These are phyloP conservation scores for Phascolomyces articulosus DNA, from an alignment of 371 early-diverging fungal genomes.

Conservation along the genomic window DNA sequence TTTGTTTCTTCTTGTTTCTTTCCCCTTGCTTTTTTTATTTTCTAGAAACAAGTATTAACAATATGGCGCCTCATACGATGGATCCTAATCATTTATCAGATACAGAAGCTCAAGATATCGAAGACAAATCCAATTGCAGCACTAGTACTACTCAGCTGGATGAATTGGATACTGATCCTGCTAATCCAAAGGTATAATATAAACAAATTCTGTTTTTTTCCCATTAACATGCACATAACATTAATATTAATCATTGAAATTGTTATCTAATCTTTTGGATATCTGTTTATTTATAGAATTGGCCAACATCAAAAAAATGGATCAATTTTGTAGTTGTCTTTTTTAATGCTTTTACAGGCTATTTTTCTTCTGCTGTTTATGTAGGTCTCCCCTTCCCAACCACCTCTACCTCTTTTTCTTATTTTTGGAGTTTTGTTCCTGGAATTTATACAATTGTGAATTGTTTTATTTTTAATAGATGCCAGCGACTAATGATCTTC, in stretches of 20 bases:
- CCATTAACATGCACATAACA: too few relatives aligned
- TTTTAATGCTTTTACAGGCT: slow-evolving; percentile 34
- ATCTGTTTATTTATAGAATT: slow-evolving; percentile 34
- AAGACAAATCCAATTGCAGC: neutral
- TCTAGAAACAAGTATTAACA: slow-evolving; percentile 1
- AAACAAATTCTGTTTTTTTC: too few relatives aligned
- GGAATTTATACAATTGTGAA: neutral
- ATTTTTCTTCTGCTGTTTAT: slow-evolving; percentile 39
- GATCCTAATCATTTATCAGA: too few relatives aligned
- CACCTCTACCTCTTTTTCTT: too few relatives aligned
- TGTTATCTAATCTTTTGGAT: too few relatives aligned
- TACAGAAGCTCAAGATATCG: neutral
- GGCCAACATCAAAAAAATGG: slow-evolving; percentile 30
- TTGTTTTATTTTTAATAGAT: too few relatives aligned
- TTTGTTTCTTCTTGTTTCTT: neutral
- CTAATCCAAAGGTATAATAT: neutral
- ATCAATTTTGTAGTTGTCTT: slow-evolving; percentile 24
- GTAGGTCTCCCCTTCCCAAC: slow-evolving; percentile 16
- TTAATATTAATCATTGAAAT: too few relatives aligned
- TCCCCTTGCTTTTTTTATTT: too few relatives aligned
- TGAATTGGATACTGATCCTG: neutral
- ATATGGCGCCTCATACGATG: neutral
- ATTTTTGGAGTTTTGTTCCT: too few relatives aligned
- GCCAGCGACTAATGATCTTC: slow-evolving; percentile 36
- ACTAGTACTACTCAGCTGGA: neutral